phyloP scores from a whole-genome alignment of 2,329 filamentous ascomycete species.

The Dothideomycetes sp. region DNA sequence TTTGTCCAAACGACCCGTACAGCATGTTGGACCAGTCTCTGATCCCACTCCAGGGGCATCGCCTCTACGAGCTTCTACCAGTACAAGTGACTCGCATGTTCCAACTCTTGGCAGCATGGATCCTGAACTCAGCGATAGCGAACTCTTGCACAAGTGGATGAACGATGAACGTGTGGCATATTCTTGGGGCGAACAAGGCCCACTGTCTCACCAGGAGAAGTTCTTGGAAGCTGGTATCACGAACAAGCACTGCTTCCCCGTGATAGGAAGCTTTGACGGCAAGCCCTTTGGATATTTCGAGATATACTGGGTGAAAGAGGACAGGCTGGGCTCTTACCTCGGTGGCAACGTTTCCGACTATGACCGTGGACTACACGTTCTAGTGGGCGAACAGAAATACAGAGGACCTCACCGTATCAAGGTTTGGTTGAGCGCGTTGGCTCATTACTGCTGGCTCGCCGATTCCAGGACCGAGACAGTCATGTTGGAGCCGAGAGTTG shows the following conservation, averaged over 20 bases:
- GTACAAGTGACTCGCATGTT: conserved; percentile 41
- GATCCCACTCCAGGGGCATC: conserved; percentile 16
- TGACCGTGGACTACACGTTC: conserved; percentile 78
- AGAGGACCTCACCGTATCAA: conserved; percentile 67
- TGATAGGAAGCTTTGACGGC: conserved; percentile 87
- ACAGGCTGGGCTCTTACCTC: conserved; percentile 62
- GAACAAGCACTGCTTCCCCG: conserved; percentile 72
- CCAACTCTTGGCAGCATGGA: conserved; percentile 25
- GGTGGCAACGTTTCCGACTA: conserved; percentile 61
- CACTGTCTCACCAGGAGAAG: conserved; percentile 46
- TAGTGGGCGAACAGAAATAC: conserved; percentile 89
- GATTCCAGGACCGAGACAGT: conserved; percentile 76
- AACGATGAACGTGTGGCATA: conserved; percentile 70
- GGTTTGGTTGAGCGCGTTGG: conserved; percentile 72
- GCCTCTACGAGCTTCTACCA: conserved; percentile 29
- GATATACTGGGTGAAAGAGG: conserved; percentile 97
- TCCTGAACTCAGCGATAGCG: conserved; percentile 44
- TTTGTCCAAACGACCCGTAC: conserved; percentile 52
- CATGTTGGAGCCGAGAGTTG: conserved; percentile 79
- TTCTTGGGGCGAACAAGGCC: conserved; percentile 70
- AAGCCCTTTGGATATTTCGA: conserved; percentile 97
- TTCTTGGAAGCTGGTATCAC: conserved; percentile 61
- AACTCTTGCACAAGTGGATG: conserved; percentile 80
- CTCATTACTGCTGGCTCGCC: conserved; percentile 74
- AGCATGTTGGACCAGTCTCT: conserved; percentile 50